Evolutionary conservation across 2,329 filamentous ascomycete genomes (phyloP), one percentile per base, ranked within the genome.

Genomic region (Trichoderma sp.): DNA sequence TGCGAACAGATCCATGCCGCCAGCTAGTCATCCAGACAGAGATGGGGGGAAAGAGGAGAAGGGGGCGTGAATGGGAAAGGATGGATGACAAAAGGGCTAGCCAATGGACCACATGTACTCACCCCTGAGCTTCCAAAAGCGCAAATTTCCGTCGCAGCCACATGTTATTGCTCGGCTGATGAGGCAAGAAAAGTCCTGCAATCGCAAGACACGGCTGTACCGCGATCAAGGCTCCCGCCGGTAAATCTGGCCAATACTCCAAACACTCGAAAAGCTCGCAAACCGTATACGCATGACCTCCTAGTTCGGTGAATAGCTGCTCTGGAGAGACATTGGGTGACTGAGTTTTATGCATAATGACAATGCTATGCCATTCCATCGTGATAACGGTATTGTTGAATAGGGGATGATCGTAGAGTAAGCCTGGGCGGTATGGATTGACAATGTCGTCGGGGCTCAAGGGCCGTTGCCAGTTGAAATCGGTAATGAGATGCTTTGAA

Each of bases 141-240:
- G 92, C 93, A 77, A 97, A 89, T 77, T 92, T 94, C 72, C 86
- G 85, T 69, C 93, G 88, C 70, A 90, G 85, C 94, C 94, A 98
- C 83, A 89, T 88, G 10, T 87, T 86, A 75, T 96, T 89, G 71
- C 84, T 87, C 29, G 82, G 75, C 69, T 97, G 91, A 70, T 88
- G 89, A 0, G 91, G 92, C n/a, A 97, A 79, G 74, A 95, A 95
- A 61, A 97, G 81, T 12, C 87, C 86, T 2, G 91, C 88, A 68
- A 97, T 90, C 0, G 89, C 90, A 39, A 98, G 80, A 72, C 87
- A 89, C 13, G 92, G 88, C 75, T 97, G 93, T 50, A 91, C 87
- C 50, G 90, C 85, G 32, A 96, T 81, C 15, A 94, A 79, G 13
- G 87, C 86, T 1, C 93, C 93, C 29, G 86, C 86, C 0, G 91